Evolutionary conservation across 2,329 filamentous ascomycete species (phyloP).

Genomic region (Penicillium capsulatum): DNA sequence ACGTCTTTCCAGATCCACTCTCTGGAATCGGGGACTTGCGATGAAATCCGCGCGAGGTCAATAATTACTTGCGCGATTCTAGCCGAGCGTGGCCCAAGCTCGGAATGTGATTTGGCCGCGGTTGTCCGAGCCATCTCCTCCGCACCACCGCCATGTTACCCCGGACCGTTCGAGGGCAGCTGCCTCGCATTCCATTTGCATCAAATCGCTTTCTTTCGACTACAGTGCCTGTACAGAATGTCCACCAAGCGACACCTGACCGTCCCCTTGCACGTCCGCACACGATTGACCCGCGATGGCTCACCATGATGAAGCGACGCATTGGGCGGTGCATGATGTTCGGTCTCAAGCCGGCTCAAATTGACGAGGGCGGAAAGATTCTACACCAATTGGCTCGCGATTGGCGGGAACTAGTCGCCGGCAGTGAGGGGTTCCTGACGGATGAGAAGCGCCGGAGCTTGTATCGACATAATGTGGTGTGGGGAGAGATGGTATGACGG

Average conservation of each 20-base stretch:
- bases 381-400: slow-evolving; percentile 57
- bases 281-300: slow-evolving; percentile 58
- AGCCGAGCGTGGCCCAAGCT: slow-evolving; percentile 19
- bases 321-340: slow-evolving; percentile 73
- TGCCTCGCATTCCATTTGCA: slow-evolving; percentile 13
- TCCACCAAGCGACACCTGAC: slow-evolving; percentile 10
- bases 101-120: slow-evolving; percentile 5
- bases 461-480: slow-evolving; percentile 64
- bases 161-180: slow-evolving; percentile 17
- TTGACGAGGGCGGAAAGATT: slow-evolving; percentile 56
- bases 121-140: slow-evolving; percentile 8
- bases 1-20: no score
- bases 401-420: slow-evolving; percentile 69
- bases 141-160: slow-evolving; percentile 23
- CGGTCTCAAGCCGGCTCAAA: slow-evolving; percentile 59
- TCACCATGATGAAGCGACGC: slow-evolving; percentile 62
- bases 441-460: slow-evolving; percentile 59
- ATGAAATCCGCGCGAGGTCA: no score
- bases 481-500: slow-evolving; percentile 74
- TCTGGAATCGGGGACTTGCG: no score
- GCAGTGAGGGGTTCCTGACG: slow-evolving; percentile 71
- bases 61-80: slow-evolving; percentile 16
- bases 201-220: slow-evolving; percentile 20
- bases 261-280: slow-evolving; percentile 22
- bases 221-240: slow-evolving; percentile 18